Evolutionary conservation across 2,329 filamentous ascomycete genomes (phyloP).

Genomic region (Penicillium sp.): DNA sequence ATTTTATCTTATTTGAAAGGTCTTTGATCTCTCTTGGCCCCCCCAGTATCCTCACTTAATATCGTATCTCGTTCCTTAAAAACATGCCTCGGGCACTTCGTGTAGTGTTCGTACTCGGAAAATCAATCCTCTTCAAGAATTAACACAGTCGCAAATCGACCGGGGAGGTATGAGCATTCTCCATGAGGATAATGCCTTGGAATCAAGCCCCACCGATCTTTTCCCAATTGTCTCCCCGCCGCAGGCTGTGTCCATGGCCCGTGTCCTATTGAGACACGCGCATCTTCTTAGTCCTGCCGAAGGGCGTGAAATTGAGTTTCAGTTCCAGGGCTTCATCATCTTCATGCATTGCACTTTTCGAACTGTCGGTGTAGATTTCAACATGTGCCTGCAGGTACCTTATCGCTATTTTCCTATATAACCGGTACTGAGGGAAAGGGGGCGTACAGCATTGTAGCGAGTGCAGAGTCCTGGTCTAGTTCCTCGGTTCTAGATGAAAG

Average conservation of each 20-base stretch:
- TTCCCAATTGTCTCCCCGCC: slow-evolving; percentile 30
- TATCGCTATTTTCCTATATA: too few species aligned
- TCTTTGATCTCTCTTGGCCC: too few species aligned
- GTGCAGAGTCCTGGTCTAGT: too few species aligned
- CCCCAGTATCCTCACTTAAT: neutral
- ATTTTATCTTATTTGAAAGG: neutral
- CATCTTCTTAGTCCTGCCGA: slow-evolving; percentile 22
- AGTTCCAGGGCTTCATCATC: neutral
- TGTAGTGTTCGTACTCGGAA: neutral
- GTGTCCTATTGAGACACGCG: slow-evolving; percentile 15
- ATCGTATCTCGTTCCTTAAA: neutral
- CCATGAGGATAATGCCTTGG: neutral
- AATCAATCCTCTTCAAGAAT: neutral
- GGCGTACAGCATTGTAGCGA: too few species aligned
- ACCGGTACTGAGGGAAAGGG: too few species aligned
- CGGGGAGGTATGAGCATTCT: slow-evolving; percentile 5
- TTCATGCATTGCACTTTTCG: too few species aligned
- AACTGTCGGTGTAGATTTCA: neutral
- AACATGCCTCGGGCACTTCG: neutral
- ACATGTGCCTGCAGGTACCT: too few species aligned
- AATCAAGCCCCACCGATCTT: slow-evolving; percentile 21
- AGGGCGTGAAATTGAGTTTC: slow-evolving; percentile 30
- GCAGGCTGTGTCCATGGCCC: slow-evolving; percentile 21
- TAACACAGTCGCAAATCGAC: neutral
- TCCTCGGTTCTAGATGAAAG: too few species aligned